Conservation (phyloP, 352 stramenopile species). For the Blastocystis hominis region DNA sequence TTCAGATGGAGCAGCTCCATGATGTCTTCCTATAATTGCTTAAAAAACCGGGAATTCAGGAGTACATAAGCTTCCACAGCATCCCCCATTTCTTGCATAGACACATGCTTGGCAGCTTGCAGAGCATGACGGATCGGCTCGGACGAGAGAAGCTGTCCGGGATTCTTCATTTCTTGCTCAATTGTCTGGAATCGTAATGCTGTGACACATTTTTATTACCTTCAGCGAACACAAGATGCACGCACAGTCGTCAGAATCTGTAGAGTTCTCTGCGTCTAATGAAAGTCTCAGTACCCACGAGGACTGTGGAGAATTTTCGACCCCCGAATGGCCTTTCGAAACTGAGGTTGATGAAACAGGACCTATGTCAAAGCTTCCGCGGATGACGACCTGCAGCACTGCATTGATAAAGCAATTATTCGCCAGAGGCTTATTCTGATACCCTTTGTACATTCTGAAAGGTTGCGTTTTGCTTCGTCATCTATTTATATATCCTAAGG, state of each 20-base stretch:
- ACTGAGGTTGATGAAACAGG: constrained; percentile 37
- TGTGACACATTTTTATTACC: neutral
- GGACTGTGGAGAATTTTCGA: constrained; percentile 24
- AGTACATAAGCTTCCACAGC: constrained; percentile 35
- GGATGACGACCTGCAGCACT: neutral
- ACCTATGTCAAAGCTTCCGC: neutral
- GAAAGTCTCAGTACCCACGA: neutral
- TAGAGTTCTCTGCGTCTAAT: neutral
- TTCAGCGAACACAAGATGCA: constrained; percentile 39
- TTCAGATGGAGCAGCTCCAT: neutral
- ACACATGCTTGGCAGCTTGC: neutral
- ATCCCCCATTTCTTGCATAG: constrained; percentile 7
- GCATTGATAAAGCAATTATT: constrained; percentile 51
- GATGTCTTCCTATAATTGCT: constrained; percentile 12
- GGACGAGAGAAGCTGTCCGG: neutral
- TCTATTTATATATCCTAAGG: neutral
- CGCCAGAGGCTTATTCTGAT: neutral
- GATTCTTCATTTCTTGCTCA: constrained; percentile 19
- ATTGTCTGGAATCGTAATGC: neutral
- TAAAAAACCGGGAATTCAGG: neutral
- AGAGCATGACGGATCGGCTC: neutral
- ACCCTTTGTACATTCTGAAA: constrained; percentile 28
- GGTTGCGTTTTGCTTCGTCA: neutral
- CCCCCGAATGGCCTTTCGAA: neutral
- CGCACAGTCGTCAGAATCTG: neutral